phyloP scores from a whole-genome alignment of 2,329 filamentous ascomycete genomes.

The Pseudopyricularia javanii region DNA sequence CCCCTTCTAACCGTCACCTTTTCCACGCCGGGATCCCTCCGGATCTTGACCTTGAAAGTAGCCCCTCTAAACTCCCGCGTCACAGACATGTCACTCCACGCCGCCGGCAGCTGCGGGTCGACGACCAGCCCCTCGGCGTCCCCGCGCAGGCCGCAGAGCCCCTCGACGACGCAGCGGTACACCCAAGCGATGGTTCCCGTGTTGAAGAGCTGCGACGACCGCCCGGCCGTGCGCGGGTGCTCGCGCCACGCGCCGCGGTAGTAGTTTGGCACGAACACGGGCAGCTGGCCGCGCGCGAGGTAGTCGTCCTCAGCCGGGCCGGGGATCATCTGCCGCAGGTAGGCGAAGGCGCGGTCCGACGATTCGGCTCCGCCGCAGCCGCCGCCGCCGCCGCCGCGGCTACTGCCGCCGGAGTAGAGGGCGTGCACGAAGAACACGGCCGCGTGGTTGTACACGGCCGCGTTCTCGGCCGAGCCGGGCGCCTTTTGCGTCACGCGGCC shows the following conservation, averaged over 20 bases:
- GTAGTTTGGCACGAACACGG: conserved; percentile 46
- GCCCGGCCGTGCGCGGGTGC: conserved; percentile 38
- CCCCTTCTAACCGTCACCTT: conserved; percentile 26
- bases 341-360: conserved; percentile 29
- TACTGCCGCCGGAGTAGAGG: conserved; percentile 36
- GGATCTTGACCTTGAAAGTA: conserved; percentile 32
- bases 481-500: conserved; percentile 47
- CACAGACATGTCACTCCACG: conserved; percentile 34
- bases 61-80: conserved; percentile 37
- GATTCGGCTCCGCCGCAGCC: conserved; percentile 22
- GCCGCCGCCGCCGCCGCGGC: conserved; percentile 24
- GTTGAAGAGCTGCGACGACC: conserved; percentile 45
- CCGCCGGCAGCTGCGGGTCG: conserved; percentile 35
- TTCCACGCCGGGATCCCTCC: conserved; percentile 22
- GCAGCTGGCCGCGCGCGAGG: conserved; percentile 38
- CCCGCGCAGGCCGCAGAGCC: conserved; percentile 39
- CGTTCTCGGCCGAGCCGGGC: conserved; percentile 45
- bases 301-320: conserved; percentile 38
- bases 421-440: conserved; percentile 41
- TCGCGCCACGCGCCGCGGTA: conserved; percentile 38
- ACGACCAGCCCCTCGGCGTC: conserved; percentile 27
- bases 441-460: conserved; percentile 45
- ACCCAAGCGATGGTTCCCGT: conserved; percentile 45
- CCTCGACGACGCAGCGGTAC: conserved; percentile 42
- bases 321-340: conserved; percentile 39